Evolutionary conservation across 805 yeast genomes (phyloP).

Genomic region (Grigorovia transvaalensis): DNA sequence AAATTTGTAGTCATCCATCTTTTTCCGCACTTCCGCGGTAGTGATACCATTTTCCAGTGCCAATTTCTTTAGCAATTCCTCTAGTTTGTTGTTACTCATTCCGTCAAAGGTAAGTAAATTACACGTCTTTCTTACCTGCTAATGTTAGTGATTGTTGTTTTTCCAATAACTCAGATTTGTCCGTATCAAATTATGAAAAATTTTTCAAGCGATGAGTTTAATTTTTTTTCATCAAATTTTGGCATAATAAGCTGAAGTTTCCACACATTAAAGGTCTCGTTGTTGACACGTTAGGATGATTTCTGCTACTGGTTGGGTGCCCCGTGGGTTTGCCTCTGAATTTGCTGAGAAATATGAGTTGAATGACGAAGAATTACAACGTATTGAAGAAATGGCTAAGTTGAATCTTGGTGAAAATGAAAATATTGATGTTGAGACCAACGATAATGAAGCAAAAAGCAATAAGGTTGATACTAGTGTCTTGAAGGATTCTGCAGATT

Average conservation of each 20-base stretch:
- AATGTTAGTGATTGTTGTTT: not conserved
- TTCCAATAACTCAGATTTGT: not conserved
- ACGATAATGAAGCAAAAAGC: conserved; percentile 12
- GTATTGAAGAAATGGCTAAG: conserved; percentile 78
- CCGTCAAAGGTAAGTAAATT: no score
- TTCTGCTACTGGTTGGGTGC: conserved; percentile 91
- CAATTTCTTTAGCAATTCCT: conserved; percentile 43
- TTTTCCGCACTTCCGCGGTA: conserved; percentile 36
- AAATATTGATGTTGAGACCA: conserved; percentile 47
- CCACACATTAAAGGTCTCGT: not conserved
- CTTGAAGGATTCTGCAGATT: conserved; percentile 44
- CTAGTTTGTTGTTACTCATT: conserved; percentile 15
- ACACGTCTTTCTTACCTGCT: not conserved
- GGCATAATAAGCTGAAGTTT: not conserved
- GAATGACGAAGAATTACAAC: conserved; percentile 84
- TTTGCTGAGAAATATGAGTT: conserved; percentile 82
- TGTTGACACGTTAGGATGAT: conserved; percentile 41
- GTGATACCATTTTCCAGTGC: conserved; percentile 27
- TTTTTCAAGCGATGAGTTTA: conserved; percentile 4
- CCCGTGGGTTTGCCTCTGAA: conserved; percentile 89
- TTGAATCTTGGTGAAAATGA: conserved; percentile 71
- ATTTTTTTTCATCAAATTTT: not conserved
- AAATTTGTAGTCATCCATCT: conserved; percentile 85
- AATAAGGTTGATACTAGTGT: not conserved
- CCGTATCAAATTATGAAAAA: conserved; percentile 1